Conservation (phyloP, 2,329 filamentous ascomycete species). For the Aaosphaeria pasadenensis region DNA sequence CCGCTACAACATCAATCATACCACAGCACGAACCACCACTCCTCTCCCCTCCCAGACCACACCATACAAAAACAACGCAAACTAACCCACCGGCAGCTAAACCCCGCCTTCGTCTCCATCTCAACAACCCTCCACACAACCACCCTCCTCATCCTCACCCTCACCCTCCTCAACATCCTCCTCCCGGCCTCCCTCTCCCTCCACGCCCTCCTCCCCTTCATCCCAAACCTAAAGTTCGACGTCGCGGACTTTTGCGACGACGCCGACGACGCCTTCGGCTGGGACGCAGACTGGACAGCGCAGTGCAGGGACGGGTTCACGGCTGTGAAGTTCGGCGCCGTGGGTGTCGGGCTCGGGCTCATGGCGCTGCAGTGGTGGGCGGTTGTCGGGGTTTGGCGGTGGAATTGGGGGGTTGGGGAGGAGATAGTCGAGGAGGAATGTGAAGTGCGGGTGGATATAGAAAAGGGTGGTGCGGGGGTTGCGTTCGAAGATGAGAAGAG, state of each 20-base stretch:
- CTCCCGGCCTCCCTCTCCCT: conserved; percentile 18
- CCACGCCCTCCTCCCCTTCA: conserved; percentile 15
- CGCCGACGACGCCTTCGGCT: conserved; percentile 23
- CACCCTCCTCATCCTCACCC: conserved; percentile 24
- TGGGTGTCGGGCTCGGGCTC: background rate
- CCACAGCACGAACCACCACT: background rate
- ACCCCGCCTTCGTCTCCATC: conserved; percentile 19
- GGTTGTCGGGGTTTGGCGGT: background rate
- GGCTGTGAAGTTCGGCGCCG: background rate
- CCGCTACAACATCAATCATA: too few relatives aligned
- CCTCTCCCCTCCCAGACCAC: background rate
- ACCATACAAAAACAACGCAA: background rate
- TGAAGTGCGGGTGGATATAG: too few relatives aligned
- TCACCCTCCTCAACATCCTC: conserved; percentile 21
- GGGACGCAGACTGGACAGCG: conserved; percentile 24
- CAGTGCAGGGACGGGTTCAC: background rate
- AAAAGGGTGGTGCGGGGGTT: too few relatives aligned
- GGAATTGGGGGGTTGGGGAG: too few relatives aligned
- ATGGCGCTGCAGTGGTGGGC: background rate
- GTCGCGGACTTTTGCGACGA: conserved; percentile 20
- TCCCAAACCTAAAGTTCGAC: conserved; percentile 19
- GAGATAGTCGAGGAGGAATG: too few relatives aligned
- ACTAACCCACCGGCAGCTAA: conserved; percentile 13
- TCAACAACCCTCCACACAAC: conserved; percentile 24
- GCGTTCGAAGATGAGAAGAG: too few relatives aligned